Conservation (phyloP, 2,329 filamentous ascomycete genomes). For the Ophiocordyceps sinensis region DNA sequence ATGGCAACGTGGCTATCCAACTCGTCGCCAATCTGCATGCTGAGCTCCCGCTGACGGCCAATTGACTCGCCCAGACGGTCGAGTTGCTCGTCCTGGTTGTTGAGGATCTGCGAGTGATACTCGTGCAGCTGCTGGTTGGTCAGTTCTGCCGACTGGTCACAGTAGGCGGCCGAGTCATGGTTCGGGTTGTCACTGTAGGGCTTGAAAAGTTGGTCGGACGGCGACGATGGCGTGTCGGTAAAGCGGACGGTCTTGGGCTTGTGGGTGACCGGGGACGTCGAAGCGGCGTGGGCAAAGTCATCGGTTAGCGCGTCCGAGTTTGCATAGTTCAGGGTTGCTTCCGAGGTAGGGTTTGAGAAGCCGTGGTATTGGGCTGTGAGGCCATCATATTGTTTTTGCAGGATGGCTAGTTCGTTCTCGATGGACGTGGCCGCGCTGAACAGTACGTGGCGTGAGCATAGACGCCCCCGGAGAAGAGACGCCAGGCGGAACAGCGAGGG, state of each 20-base stretch:
- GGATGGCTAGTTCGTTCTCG: constrained; percentile 48
- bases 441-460: background rate
- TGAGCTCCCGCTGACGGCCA: constrained; percentile 76
- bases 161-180: constrained; percentile 38
- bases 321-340: constrained; percentile 39
- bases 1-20: constrained; percentile 79
- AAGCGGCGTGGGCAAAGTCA: constrained; percentile 51
- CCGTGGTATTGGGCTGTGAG: constrained; percentile 71
- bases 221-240: constrained; percentile 44
- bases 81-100: constrained; percentile 89
- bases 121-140: constrained; percentile 75
- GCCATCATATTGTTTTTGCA: constrained; percentile 62
- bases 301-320: constrained; percentile 47
- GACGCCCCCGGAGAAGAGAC: background rate
- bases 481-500: background rate
- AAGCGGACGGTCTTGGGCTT: constrained; percentile 71
- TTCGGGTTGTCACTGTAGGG: constrained; percentile 57
- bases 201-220: constrained; percentile 30
- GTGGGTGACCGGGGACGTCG: constrained; percentile 16
- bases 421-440: constrained; percentile 33
- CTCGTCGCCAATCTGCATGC: constrained; percentile 93
- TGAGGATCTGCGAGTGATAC: constrained; percentile 67
- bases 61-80: constrained; percentile 78
- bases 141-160: constrained; percentile 44
- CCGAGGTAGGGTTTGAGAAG: constrained; percentile 34